Evolutionary conservation across 2,329 filamentous ascomycete species (phyloP).

Genomic region (Rhinocladiella similis): DNA sequence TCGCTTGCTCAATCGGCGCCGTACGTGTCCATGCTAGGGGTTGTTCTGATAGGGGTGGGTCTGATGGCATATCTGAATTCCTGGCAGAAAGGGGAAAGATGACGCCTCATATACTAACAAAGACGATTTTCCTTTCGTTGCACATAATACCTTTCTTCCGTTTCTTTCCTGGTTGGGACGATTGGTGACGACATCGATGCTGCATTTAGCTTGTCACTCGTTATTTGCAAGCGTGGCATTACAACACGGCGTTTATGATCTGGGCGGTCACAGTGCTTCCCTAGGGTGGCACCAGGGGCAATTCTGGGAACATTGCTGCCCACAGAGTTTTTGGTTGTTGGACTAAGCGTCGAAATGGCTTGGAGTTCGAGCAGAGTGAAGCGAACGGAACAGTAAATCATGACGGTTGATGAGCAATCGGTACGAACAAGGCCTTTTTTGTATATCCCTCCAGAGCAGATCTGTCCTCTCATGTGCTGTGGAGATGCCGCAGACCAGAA

Average conservation of each 20-base stretch:
- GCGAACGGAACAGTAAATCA: too few relatives aligned
- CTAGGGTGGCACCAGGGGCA: conserved; percentile 1
- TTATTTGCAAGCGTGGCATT: conserved; percentile 20
- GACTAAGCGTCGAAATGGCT: background rate
- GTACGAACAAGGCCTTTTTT: background rate
- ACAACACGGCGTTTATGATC: conserved; percentile 8
- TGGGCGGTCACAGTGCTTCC: background rate
- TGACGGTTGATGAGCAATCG: too few relatives aligned
- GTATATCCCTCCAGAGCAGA: conserved; percentile 16
- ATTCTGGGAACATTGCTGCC: background rate
- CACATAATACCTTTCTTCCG: conserved; percentile 13
- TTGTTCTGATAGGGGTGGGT: conserved; percentile 77
- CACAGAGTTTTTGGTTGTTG: background rate
- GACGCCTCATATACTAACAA: conserved; percentile 16
- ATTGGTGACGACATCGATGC: background rate
- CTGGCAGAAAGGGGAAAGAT: conserved; percentile 65
- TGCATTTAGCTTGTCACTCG: conserved; percentile 17
- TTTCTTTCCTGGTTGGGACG: background rate
- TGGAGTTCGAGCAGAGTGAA: background rate
- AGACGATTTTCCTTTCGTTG: conserved; percentile 17
- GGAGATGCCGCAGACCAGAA: conserved; percentile 14
- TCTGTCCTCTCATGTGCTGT: conserved; percentile 1
- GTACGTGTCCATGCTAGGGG: conserved; percentile 79
- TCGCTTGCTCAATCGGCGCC: conserved; percentile 61
- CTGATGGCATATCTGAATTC: conserved; percentile 85